These are phyloP conservation scores for Chalciporus piperatoides DNA, from an alignment of 1,284 basidiomycete genomes.

Conservation along the genomic window DNA sequence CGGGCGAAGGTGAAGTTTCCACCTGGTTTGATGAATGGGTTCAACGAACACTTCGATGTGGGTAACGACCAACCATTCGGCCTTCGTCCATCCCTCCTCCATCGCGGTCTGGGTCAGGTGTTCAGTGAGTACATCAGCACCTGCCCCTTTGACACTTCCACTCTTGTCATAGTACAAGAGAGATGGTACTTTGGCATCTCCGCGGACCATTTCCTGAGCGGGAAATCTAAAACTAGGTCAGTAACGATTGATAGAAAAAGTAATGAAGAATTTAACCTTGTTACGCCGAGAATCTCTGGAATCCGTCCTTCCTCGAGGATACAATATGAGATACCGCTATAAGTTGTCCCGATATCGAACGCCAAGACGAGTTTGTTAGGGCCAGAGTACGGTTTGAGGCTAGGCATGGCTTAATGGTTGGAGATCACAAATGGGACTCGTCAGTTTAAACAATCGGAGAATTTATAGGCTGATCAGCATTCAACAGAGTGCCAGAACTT, in stretches of 20 bases:
- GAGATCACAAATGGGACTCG: not conserved
- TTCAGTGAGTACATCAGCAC: slow-evolving; percentile 44
- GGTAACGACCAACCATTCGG: slow-evolving; percentile 42
- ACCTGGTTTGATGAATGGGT: slow-evolving; percentile 36
- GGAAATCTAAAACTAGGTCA: slow-evolving; percentile 33
- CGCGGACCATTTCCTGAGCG: slow-evolving; percentile 31
- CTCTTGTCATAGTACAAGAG: slow-evolving; percentile 45
- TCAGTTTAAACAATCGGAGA: not conserved
- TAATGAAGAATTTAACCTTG: slow-evolving; percentile 28
- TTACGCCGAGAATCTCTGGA: slow-evolving; percentile 42
- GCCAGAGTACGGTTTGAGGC: slow-evolving; percentile 14
- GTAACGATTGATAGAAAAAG: not conserved
- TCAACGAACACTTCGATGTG: not conserved
- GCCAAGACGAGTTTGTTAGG: slow-evolving; percentile 42
- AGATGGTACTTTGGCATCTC: slow-evolving; percentile 49
- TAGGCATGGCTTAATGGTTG: slow-evolving; percentile 10
- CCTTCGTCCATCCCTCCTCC: slow-evolving; percentile 40
- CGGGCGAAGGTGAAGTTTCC: slow-evolving; percentile 50
- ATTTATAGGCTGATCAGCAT: not conserved
- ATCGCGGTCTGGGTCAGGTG: slow-evolving; percentile 35
- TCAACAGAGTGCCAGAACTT: not conserved
- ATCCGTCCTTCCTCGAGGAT: slow-evolving; percentile 42
- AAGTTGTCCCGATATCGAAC: slow-evolving; percentile 49
- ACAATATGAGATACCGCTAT: slow-evolving; percentile 43
- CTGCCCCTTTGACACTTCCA: slow-evolving; percentile 41